These are phyloP conservation scores for Phytophthora kernoviae DNA, from an alignment of 352 stramenopile genomes.

Conservation along the genomic window DNA sequence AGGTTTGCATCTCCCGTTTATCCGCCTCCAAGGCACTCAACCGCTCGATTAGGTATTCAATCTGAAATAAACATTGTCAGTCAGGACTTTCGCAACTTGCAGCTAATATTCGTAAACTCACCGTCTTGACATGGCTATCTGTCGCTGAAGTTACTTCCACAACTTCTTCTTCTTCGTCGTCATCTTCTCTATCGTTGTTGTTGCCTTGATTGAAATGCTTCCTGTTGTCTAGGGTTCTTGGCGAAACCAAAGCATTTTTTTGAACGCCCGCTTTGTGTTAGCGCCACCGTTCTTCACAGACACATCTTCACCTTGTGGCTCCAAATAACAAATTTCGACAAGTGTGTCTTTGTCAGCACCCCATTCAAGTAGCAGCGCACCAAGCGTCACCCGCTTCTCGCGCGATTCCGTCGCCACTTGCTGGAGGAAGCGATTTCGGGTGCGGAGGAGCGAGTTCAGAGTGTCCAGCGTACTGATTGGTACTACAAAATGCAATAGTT, in stretches of 20 bases:
- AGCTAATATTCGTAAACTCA: constrained; percentile 16
- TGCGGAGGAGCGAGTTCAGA: constrained; percentile 28
- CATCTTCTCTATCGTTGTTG: constrained; percentile 14
- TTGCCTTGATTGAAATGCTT: constrained; percentile 13
- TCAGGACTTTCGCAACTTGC: constrained; percentile 1
- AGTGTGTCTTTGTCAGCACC: constrained; percentile 50
- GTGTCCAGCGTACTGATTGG: constrained; percentile 19
- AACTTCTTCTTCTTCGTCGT: constrained; percentile 11
- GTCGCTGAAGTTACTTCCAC: constrained; percentile 3
- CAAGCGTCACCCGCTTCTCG: constrained; percentile 49
- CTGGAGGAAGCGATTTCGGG: constrained; percentile 34
- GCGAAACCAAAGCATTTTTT: constrained; percentile 18
- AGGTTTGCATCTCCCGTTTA: constrained; percentile 37
- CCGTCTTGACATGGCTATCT: constrained; percentile 47
- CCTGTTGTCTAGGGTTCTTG: constrained; percentile 11
- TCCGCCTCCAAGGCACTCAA: constrained; percentile 56
- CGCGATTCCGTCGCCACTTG: constrained; percentile 43
- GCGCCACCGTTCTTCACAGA: not conserved
- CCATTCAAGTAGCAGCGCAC: constrained; percentile 61
- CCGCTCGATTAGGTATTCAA: constrained; percentile 59
- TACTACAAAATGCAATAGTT: constrained; percentile 13
- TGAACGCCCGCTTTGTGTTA: not conserved
- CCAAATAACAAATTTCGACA: constrained; percentile 52
- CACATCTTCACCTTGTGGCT: constrained; percentile 3
- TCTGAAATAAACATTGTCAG: constrained; percentile 32